These are phyloP conservation scores for Asterochloris erici DNA, from an alignment of 139 green algal species.

Conservation along the genomic window DNA sequence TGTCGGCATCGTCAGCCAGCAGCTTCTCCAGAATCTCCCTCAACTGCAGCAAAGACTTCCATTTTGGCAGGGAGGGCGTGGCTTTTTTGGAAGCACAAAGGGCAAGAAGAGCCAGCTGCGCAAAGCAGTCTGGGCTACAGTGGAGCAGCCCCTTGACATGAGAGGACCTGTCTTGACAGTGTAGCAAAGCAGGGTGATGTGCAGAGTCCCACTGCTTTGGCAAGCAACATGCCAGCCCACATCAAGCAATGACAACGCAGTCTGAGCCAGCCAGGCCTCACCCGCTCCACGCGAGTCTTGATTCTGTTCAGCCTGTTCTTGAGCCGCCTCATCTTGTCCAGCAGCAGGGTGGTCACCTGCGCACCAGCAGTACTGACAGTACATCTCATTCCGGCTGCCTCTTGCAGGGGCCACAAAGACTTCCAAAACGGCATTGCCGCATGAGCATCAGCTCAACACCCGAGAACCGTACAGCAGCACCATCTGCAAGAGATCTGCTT, in stretches of 20 bases:
- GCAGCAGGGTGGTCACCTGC: constrained; percentile 18
- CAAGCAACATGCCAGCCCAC: not conserved
- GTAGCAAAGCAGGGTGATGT: not conserved
- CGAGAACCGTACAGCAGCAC: not conserved
- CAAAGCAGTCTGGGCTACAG: not conserved
- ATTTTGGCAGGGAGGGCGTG: not conserved
- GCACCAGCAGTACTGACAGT: not conserved
- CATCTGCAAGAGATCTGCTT: not conserved
- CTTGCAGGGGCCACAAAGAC: not conserved
- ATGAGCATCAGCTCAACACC: not conserved
- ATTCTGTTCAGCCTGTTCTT: constrained; percentile 44
- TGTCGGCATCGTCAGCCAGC: constrained; percentile 55
- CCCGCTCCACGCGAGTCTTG: constrained; percentile 51
- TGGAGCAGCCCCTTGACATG: not conserved
- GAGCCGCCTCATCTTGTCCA: constrained; percentile 24
- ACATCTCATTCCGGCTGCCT: not conserved
- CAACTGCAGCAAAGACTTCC: constrained; percentile 22
- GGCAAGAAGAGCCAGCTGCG: not conserved
- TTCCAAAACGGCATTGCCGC: too few relatives aligned
- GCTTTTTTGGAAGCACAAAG: not conserved
- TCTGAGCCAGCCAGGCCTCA: not conserved
- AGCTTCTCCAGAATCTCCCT: constrained; percentile 55
- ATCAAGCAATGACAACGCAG: not conserved
- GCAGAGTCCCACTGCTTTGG: not conserved
- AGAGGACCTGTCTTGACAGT: not conserved